Evolutionary conservation across 2,329 filamentous ascomycete genomes (phyloP).

Genomic region (Aspergillus alliaceus): DNA sequence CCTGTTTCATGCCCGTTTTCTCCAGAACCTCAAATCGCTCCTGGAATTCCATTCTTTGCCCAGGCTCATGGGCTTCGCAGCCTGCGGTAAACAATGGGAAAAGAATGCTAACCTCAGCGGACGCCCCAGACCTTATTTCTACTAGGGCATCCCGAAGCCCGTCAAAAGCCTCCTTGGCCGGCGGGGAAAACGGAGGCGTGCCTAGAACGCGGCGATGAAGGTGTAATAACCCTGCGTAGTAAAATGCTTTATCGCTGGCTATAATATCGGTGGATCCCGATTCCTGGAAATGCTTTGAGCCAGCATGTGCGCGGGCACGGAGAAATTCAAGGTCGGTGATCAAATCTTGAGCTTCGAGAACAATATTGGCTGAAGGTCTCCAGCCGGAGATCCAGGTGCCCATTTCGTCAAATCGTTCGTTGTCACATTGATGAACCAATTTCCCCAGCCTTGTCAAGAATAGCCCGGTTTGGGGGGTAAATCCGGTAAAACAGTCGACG

Average conservation of each 20-base stretch:
- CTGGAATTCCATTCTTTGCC: conserved; percentile 61
- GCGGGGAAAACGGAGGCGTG: conserved; percentile 55
- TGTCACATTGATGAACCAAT: conserved; percentile 68
- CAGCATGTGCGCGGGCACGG: conserved; percentile 39
- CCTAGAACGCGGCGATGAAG: conserved; percentile 72
- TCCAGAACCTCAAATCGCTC: conserved; percentile 68
- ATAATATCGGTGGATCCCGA: conserved; percentile 50
- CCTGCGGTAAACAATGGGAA: conserved; percentile 85
- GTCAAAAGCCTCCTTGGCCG: conserved; percentile 63
- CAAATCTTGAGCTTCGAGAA: conserved; percentile 59
- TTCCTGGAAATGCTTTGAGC: conserved; percentile 41
- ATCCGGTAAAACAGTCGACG: conserved; percentile 80
- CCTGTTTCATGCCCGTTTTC: conserved; percentile 74
- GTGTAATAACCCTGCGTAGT: conserved; percentile 76
- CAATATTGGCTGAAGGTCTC: conserved; percentile 57
- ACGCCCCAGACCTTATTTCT: conserved; percentile 64
- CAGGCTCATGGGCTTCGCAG: conserved; percentile 64
- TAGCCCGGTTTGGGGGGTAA: conserved; percentile 69
- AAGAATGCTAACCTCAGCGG: conserved; percentile 71
- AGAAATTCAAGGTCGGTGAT: conserved; percentile 62
- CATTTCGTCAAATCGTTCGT: conserved; percentile 59
- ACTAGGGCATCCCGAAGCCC: conserved; percentile 64
- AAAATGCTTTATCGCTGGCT: conserved; percentile 75
- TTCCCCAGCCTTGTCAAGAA: conserved; percentile 72
- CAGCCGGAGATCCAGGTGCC: conserved; percentile 55